These are phyloP conservation scores for Phlebopus sp. DNA, from an alignment of 1,284 basidiomycete genomes.

Conservation along the genomic window DNA sequence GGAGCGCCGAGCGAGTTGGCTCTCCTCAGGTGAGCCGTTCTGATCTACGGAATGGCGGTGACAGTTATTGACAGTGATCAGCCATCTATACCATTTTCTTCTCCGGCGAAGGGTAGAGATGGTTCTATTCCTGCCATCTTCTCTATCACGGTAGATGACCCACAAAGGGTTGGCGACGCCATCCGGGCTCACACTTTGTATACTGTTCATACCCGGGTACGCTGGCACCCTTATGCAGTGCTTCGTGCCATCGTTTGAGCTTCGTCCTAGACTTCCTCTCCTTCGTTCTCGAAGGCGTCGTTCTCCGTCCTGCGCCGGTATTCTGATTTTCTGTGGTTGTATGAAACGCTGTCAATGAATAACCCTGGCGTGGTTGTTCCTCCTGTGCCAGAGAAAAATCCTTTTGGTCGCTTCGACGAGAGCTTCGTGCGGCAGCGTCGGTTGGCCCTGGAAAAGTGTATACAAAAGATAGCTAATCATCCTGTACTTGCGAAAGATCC, in stretches of 20 bases:
- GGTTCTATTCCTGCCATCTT: conserved; percentile 60
- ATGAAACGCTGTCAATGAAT: conserved; percentile 84
- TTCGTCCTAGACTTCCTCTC: conserved; percentile 69
- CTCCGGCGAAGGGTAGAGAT: conserved; percentile 32
- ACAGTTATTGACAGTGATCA: conserved; percentile 12
- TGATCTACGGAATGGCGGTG: not conserved
- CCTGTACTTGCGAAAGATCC: conserved; percentile 81
- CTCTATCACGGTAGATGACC: conserved; percentile 85
- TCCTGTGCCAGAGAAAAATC: conserved; percentile 93
- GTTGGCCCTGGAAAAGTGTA: conserved; percentile 82
- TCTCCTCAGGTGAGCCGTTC: conserved; percentile 25
- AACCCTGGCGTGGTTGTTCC: conserved; percentile 98
- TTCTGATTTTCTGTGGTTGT: conserved; percentile 97
- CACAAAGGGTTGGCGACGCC: conserved; percentile 90
- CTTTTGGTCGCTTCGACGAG: conserved; percentile 87
- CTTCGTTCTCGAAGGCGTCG: conserved; percentile 73
- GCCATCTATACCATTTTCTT: conserved; percentile 16
- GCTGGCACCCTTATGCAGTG: conserved; percentile 18
- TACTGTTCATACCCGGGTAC: conserved; percentile 83
- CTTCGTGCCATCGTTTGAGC: conserved; percentile 4
- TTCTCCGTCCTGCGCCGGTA: conserved; percentile 94
- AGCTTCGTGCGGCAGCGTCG: conserved; percentile 86
- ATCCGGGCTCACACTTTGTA: conserved; percentile 93
- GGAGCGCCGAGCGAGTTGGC: conserved; percentile 24
- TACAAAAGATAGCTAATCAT: conserved; percentile 86